Evolutionary conservation across 1,284 basidiomycete species (phyloP).

Genomic region (Ganoderma leucocontextum): DNA sequence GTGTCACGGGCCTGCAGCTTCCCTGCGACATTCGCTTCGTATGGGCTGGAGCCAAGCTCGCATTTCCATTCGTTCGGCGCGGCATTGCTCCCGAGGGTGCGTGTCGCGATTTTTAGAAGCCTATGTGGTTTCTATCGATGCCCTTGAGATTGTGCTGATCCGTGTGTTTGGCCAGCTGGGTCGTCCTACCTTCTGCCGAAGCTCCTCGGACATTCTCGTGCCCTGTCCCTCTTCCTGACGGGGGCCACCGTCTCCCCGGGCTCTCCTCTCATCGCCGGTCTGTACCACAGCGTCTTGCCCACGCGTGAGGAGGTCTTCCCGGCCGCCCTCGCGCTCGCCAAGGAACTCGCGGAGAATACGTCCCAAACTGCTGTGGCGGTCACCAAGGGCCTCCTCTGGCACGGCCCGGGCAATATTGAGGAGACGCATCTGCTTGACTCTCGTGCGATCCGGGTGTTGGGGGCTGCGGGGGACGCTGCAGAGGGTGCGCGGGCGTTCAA

Average conservation of each 20-base stretch:
- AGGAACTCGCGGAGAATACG: constrained; percentile 58
- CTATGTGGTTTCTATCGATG: neutral
- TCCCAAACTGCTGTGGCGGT: constrained; percentile 59
- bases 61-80: constrained; percentile 62
- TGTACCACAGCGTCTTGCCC: constrained; percentile 58
- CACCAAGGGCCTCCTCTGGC: constrained; percentile 60
- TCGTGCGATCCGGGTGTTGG: constrained; percentile 52
- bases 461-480: constrained; percentile 48
- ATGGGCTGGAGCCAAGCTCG: constrained; percentile 61
- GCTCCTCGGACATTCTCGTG: constrained; percentile 59
- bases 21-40: constrained; percentile 65
- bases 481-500: constrained; percentile 60
- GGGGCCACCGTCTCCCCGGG: constrained; percentile 54
- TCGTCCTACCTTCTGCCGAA: constrained; percentile 63
- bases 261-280: constrained; percentile 51
- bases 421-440: constrained; percentile 65
- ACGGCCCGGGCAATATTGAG: constrained; percentile 56
- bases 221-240: constrained; percentile 58
- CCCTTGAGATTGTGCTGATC: neutral
- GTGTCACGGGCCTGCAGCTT: constrained; percentile 60
- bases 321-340: constrained; percentile 57
- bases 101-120: constrained; percentile 4
- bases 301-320: constrained; percentile 61
- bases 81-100: constrained; percentile 62
- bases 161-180: constrained; percentile 45